Evolutionary conservation across 208 protist genomes (phyloP).

Genomic region (Vickermania ingenoplastis): DNA sequence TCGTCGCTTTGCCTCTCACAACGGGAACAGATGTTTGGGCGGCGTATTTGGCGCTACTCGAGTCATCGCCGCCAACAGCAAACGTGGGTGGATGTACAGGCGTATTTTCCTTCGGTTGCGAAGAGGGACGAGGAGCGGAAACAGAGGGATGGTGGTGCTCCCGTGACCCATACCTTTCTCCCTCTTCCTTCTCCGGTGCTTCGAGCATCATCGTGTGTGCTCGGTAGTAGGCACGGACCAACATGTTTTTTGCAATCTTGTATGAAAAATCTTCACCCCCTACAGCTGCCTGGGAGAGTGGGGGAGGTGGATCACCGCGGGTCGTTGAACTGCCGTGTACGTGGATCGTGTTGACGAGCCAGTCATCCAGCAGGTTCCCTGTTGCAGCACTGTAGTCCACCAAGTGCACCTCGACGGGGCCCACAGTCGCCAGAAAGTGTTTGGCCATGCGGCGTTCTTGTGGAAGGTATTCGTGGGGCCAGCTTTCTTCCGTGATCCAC

Average conservation of each 20-base stretch:
- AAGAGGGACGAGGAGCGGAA: no score
- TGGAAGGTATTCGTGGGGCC: conserved; percentile 21
- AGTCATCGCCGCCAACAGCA: no score
- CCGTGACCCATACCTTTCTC: no score
- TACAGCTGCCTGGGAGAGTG: no score
- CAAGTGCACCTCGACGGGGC: conserved; percentile 25
- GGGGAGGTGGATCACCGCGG: not conserved
- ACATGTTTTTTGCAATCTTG: not conserved
- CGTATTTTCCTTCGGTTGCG: no score
- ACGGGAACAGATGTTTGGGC: no score
- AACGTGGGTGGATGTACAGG: no score
- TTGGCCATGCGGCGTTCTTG: conserved; percentile 21
- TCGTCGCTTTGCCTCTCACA: no score
- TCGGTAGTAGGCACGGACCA: not conserved
- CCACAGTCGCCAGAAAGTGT: conserved; percentile 15
- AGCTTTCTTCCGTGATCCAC: conserved; percentile 11
- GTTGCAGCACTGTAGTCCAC: conserved; percentile 21
- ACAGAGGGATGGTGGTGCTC: no score
- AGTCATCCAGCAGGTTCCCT: not conserved
- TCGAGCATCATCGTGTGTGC: not conserved
- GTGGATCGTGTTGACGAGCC: not conserved
- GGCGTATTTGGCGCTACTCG: no score
- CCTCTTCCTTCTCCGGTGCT: not conserved
- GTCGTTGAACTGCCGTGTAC: not conserved
- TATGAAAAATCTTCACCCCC: no score